Base-by-base conservation (phyloP, 1,139 yeast species). In the Pneumocystis wakefieldiae region DNA sequence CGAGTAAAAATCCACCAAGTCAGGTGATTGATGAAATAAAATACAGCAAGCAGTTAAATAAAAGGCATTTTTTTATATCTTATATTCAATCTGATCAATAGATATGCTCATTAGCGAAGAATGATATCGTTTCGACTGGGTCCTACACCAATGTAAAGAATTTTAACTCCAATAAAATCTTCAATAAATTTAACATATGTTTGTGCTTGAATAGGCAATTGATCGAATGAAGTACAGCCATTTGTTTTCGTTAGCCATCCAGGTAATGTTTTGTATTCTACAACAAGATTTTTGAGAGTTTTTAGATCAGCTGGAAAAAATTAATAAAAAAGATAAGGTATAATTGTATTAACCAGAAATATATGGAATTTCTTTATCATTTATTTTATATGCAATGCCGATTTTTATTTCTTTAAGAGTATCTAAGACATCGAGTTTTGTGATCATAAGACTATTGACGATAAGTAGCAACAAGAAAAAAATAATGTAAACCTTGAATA, bases 71-170 rank as follows among this genome's bases (percentile, higher is more conserved):
- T 48, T 12, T 12, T 24, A 19, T 24, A 8, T 10, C 3, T 12
- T 42, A 19, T 8, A 42, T 42, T 19, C 3, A 42, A 6, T 6
- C 19, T 8, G 5, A 8, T 19, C 1, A 3, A 19, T 19, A 19
- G 8, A 42, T 15, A 42, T n/a, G 17, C 12, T 19, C 12, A 17
- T 24, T 24, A 48, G 8, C n/a, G 32, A 28, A 65, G 37, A 48
- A 65, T 59, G 38, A 65, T 62, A 48, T 62, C 72, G 62, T 76
- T 95, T 78, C 98, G 87, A 63, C 90, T 95, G 67, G 98, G 97
- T 67, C 99, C 99, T 66, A 96, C 94, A 73, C 99, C 99, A 68
- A 92, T 92, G 97, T 97, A 92, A 75, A 86, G 87, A 69, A 92
- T 81, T 66, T 96, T 96, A 65, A 88, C 94, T 59, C 81, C 80